phyloP scores from a whole-genome alignment of 116 monocot genomes.

The Papilionanthe hybrid region DNA sequence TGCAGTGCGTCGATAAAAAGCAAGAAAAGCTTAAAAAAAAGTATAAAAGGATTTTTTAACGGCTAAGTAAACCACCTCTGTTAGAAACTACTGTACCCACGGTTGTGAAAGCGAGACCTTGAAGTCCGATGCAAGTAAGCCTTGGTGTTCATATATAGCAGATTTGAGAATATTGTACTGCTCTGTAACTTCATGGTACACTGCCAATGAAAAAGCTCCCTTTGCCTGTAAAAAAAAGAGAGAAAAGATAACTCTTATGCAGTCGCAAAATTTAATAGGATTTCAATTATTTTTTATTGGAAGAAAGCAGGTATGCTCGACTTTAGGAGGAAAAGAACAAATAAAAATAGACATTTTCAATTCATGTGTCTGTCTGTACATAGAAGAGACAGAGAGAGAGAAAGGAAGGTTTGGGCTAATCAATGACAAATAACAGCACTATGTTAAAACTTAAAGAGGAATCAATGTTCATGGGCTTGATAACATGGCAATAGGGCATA shows the following conservation, averaged over 20 bases:
- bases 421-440: no score
- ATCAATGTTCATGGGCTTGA: no score
- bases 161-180: constrained; percentile 48
- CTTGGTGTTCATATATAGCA: constrained; percentile 39
- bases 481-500: no score
- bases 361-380: background rate
- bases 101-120: constrained; percentile 48
- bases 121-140: constrained; percentile 32
- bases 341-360: background rate
- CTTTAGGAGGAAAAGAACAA: background rate
- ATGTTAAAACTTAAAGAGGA: no score
- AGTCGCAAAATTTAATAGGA: background rate
- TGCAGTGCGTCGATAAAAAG: background rate
- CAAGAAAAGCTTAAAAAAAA: background rate
- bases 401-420: no score
- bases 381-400: no score
- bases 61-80: background rate
- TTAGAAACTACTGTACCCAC: constrained; percentile 17
- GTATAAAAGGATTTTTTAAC: background rate
- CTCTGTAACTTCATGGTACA: constrained; percentile 37
- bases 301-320: no score
- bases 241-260: background rate
- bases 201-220: constrained; percentile 31
- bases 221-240: constrained; percentile 29
- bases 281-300: background rate